Percentiles rank a stretch among this genome's conserved stretches.
These are phyloP conservation scores for Neurospora sp. DNA, from an alignment of 495 filamentous ascomycete species.

Conservation along the genomic window DNA sequence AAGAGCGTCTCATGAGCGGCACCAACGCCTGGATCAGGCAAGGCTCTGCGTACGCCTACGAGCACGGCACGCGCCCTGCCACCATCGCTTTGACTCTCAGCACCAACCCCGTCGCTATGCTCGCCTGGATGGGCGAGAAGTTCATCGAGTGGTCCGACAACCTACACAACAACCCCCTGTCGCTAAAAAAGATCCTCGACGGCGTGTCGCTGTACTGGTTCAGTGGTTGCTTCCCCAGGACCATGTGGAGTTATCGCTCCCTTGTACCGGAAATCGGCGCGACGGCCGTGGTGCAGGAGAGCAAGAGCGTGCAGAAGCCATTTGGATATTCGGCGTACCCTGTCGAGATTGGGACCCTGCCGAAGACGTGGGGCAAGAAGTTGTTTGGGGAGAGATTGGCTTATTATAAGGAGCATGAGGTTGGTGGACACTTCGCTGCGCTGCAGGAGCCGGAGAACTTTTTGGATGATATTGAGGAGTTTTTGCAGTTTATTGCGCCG, in stretches of 20 bases:
- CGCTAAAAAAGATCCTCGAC: slow-evolving; percentile 46
- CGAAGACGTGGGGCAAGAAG: slow-evolving; percentile 40
- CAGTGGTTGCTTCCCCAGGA: slow-evolving; percentile 45
- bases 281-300: slow-evolving; percentile 20
- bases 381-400: slow-evolving; percentile 30
- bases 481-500: slow-evolving; percentile 15
- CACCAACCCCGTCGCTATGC: slow-evolving; percentile 48
- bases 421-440: slow-evolving; percentile 56
- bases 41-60: slow-evolving; percentile 43
- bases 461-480: slow-evolving; percentile 48
- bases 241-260: slow-evolving; percentile 38
- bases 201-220: slow-evolving; percentile 56
- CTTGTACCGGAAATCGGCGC: slow-evolving; percentile 29
- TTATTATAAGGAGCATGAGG: slow-evolving; percentile 32
- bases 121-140: slow-evolving; percentile 65
- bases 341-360: slow-evolving; percentile 39
- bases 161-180: slow-evolving; percentile 18
- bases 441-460: slow-evolving; percentile 45
- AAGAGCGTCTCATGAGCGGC: slow-evolving; percentile 3
- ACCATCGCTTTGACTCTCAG: slow-evolving; percentile 51
- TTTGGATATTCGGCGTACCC: slow-evolving; percentile 51
- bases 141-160: slow-evolving; percentile 52
- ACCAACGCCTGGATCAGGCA: slow-evolving; percentile 5
- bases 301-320: slow-evolving; percentile 39
- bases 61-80: slow-evolving; percentile 49